Conservation (phyloP, 768 basidiomycete genomes). For the Lentinula guzmanii region DNA sequence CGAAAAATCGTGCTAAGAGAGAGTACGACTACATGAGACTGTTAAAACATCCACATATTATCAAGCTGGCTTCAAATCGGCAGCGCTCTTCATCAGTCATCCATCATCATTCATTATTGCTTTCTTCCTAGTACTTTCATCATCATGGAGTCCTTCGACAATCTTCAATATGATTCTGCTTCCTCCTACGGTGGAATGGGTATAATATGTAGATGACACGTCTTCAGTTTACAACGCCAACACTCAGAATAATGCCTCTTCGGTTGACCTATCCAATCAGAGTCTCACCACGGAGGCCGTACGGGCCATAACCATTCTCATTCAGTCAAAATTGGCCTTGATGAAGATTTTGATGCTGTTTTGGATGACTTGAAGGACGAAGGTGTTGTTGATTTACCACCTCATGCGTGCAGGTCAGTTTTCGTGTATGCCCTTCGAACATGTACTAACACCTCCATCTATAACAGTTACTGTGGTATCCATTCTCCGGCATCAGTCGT, state of each 20-base stretch:
- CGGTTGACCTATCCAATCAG: slow-evolving; percentile 63
- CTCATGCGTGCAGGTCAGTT: slow-evolving; percentile 49
- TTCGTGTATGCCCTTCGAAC: slow-evolving; percentile 21
- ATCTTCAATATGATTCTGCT: slow-evolving; percentile 79
- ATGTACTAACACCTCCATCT: too few species aligned
- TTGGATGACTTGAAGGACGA: slow-evolving; percentile 88
- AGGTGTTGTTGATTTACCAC: slow-evolving; percentile 69
- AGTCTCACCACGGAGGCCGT: slow-evolving; percentile 44
- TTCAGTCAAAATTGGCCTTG: slow-evolving; percentile 31
- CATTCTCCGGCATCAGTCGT: slow-evolving; percentile 97
- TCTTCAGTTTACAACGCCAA: slow-evolving; percentile 77
- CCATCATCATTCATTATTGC: too few species aligned
- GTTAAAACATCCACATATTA: slow-evolving; percentile 92
- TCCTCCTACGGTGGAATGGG: slow-evolving; percentile 73
- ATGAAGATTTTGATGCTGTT: slow-evolving; percentile 88
- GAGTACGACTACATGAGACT: slow-evolving; percentile 98
- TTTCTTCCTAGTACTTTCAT: slow-evolving; percentile 4
- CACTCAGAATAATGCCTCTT: slow-evolving; percentile 49
- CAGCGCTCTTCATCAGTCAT: too few species aligned
- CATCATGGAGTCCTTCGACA: slow-evolving; percentile 77
- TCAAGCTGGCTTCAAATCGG: slow-evolving; percentile 61
- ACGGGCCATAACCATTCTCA: slow-evolving; percentile 24
- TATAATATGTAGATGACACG: slow-evolving; percentile 60
- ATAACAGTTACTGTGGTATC: slow-evolving; percentile 88
- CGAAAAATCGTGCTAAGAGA: slow-evolving; percentile 85